Evolutionary conservation across 176 grass and related monocot species (phyloP).

Genomic region (Sorghum bicolor): DNA sequence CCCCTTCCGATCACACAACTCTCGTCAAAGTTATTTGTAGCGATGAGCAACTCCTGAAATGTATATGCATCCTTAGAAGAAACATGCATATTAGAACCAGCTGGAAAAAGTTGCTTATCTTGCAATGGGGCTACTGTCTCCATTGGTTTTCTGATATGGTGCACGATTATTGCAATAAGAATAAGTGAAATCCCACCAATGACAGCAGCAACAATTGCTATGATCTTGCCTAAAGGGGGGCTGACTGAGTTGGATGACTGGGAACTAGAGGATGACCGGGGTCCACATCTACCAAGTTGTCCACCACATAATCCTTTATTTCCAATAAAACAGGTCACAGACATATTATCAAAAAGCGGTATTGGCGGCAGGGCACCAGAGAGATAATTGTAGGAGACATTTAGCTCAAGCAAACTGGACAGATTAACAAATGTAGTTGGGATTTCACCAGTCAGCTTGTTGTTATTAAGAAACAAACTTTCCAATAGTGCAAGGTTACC

Average conservation of each 20-base stretch:
- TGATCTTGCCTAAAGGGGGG: conserved; percentile 65
- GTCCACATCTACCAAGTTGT: conserved; percentile 72
- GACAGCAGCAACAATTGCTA: conserved; percentile 83
- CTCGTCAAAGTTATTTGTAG: conserved; percentile 94
- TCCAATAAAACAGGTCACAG: conserved; percentile 67
- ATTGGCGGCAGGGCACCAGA: conserved; percentile 66
- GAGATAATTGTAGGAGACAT: conserved; percentile 93
- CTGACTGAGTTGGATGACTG: conserved; percentile 28
- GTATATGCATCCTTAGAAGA: conserved; percentile 75
- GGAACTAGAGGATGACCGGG: conserved; percentile 39
- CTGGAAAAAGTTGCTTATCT: conserved; percentile 61
- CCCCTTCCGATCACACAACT: conserved; percentile 75
- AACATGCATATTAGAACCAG: conserved; percentile 52
- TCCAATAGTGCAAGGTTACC: conserved; percentile 81
- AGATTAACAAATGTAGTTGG: conserved; percentile 88
- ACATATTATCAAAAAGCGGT: conserved; percentile 80
- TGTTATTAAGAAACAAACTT: conserved; percentile 85
- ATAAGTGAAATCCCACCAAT: conserved; percentile 92
- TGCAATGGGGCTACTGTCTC: conserved; percentile 83
- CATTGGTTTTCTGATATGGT: conserved; percentile 86
- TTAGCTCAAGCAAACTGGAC: conserved; percentile 84
- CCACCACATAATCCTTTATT: conserved; percentile 94
- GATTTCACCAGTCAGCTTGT: conserved; percentile 83
- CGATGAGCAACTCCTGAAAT: conserved; percentile 78
- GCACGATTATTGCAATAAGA: conserved; percentile 81